A percentile compares a stretch with the other conserved stretches of the same genome.
phyloP scores from a whole-genome alignment of 2,329 filamentous ascomycete genomes.

The Penicillium sp. region DNA sequence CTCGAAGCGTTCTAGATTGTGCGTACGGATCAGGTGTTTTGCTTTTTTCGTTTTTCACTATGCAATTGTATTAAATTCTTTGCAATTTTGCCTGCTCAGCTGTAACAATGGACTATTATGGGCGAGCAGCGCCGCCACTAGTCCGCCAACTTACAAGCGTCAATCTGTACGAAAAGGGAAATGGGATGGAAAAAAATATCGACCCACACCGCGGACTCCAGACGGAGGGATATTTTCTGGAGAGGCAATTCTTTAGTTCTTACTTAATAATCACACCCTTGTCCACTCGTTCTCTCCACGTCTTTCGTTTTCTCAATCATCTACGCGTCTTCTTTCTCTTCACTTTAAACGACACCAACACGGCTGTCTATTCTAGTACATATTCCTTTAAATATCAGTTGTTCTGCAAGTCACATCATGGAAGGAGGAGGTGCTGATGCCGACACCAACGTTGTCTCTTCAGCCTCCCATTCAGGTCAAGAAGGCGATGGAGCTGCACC shows the following conservation, averaged over 20 bases:
- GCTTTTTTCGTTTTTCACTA: not conserved
- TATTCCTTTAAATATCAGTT: not conserved
- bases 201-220: not conserved
- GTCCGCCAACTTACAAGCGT: not conserved
- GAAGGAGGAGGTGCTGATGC: constrained; percentile 13
- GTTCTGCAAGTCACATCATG: constrained; percentile 11
- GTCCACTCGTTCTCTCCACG: not conserved
- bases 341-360: not conserved
- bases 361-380: not conserved
- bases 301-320: not conserved
- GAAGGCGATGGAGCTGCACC: constrained; percentile 18
- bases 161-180: not conserved
- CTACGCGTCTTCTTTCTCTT: not conserved
- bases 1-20: not conserved
- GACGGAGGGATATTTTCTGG: not conserved
- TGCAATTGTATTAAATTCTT: not conserved
- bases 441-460: constrained; percentile 11
- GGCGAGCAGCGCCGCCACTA: not conserved
- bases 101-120: not conserved
- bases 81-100: not conserved
- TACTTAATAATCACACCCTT: not conserved
- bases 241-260: not conserved
- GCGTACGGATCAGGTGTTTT: no score
- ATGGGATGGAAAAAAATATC: not conserved
- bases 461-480: not conserved